Percentiles rank a stretch among this genome's conserved stretches.
phyloP scores from a whole-genome alignment of 352 stramenopile genomes.

The Blastocystis sp. region DNA sequence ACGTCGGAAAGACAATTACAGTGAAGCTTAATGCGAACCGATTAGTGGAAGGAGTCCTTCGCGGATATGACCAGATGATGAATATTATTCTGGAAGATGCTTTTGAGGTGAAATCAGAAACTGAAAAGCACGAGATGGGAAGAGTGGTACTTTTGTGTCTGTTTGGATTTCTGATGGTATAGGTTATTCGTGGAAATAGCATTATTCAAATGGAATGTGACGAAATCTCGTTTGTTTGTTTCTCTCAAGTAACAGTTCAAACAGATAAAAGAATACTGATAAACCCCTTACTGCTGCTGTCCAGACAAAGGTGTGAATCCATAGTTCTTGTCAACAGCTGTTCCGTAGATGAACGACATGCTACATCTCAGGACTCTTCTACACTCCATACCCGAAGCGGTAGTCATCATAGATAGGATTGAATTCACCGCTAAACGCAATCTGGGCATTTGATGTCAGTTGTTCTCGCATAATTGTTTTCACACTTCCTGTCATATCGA shows the following conservation, averaged over 20 bases:
- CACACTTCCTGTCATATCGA: constrained; percentile 31
- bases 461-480: constrained; percentile 49
- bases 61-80: constrained; percentile 83
- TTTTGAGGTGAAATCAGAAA: constrained; percentile 68
- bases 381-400: background rate
- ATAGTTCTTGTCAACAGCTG: constrained; percentile 8
- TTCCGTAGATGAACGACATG: constrained; percentile 47
- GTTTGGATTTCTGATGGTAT: background rate
- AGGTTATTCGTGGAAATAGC: constrained; percentile 79
- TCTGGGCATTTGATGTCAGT: constrained; percentile 16
- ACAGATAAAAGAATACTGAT: constrained; percentile 33
- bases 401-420: constrained; percentile 57
- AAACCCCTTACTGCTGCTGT: constrained; percentile 18
- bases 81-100: constrained; percentile 80
- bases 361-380: background rate
- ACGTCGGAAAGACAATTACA: constrained; percentile 79
- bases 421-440: constrained; percentile 12
- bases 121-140: constrained; percentile 56
- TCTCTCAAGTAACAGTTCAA: constrained; percentile 12
- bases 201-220: constrained; percentile 81
- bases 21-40: constrained; percentile 81
- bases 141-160: constrained; percentile 20
- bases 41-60: constrained; percentile 76
- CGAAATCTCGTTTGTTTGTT: constrained; percentile 64
- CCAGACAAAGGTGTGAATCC: constrained; percentile 39